Evolutionary conservation across 164 flowering plant species (phyloP).

Genomic region (Brasenia schreberi): DNA sequence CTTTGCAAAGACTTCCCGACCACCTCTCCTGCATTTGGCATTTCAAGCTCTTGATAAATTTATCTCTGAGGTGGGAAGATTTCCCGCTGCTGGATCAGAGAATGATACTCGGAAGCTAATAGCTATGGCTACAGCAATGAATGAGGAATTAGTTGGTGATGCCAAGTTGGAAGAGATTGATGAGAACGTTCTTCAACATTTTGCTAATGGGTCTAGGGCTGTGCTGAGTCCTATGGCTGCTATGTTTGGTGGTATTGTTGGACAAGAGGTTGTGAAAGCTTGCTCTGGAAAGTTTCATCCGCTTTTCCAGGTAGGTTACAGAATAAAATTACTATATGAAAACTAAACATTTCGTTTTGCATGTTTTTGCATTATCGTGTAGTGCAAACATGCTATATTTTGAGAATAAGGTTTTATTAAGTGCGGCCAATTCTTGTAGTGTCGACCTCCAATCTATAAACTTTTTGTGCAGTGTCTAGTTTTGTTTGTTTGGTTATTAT

Average conservation of each 20-base stretch:
- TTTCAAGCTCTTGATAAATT: constrained; percentile 78
- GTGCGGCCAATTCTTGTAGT: too few relatives aligned
- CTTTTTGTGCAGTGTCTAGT: too few relatives aligned
- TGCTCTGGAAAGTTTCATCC: constrained; percentile 97
- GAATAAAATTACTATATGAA: too few relatives aligned
- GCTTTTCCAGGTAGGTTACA: constrained; percentile 49
- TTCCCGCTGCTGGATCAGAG: constrained; percentile 73
- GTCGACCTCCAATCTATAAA: too few relatives aligned
- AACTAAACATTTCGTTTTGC: too few relatives aligned
- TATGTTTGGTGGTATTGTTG: constrained; percentile 91
- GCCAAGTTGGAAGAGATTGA: constrained; percentile 40
- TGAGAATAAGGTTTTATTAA: too few relatives aligned
- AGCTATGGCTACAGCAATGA: constrained; percentile 27
- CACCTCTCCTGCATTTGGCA: constrained; percentile 71
- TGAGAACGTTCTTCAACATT: constrained; percentile 42
- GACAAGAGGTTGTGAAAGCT: constrained; percentile 86
- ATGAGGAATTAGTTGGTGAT: constrained; percentile 39
- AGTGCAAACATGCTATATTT: too few relatives aligned
- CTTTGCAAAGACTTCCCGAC: constrained; percentile 75
- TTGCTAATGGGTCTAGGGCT: constrained; percentile 81
- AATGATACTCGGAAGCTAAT: constrained; percentile 71
- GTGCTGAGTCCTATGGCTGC: constrained; percentile 94
- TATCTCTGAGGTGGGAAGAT: constrained; percentile 40
- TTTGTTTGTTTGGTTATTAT: too few relatives aligned
- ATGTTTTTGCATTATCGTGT: too few relatives aligned